phyloP scores from a whole-genome alignment of 73 alveolate species.

The Halteria grandinella region DNA sequence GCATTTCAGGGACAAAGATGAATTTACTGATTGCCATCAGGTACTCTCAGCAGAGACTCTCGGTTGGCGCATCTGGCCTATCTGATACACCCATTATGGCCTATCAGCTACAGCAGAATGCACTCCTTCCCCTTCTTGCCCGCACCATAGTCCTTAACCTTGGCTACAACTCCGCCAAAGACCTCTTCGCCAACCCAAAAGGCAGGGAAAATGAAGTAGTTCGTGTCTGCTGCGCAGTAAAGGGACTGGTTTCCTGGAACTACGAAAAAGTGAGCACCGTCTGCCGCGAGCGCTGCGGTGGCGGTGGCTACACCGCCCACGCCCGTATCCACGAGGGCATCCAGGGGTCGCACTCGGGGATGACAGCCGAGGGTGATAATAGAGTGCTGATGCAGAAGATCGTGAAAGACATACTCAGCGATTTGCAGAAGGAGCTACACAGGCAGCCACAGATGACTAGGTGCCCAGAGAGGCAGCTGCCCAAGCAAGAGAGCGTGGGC shows the following conservation, averaged over 20 bases:
- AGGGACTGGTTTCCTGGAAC: constrained; percentile 69
- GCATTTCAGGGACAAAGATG: constrained; percentile 27
- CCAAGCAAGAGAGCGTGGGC: constrained; percentile 32
- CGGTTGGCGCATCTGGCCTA: constrained; percentile 67
- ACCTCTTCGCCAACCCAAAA: constrained; percentile 53
- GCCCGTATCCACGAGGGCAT: constrained; percentile 28
- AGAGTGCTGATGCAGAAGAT: constrained; percentile 71
- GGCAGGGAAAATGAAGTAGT: constrained; percentile 33
- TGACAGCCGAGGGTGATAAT: constrained; percentile 80
- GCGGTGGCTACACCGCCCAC: constrained; percentile 64
- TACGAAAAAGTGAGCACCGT: constrained; percentile 37
- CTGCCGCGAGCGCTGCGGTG: constrained; percentile 74
- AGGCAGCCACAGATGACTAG: constrained; percentile 41
- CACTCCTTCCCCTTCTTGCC: constrained; percentile 66
- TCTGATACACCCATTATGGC: constrained; percentile 69
- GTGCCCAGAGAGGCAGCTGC: constrained; percentile 47
- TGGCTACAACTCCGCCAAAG: constrained; percentile 55
- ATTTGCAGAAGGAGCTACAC: constrained; percentile 33
- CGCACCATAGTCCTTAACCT: constrained; percentile 57
- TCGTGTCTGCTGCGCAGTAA: constrained; percentile 64
- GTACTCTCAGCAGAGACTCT: constrained; percentile 47
- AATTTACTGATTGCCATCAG: constrained; percentile 35
- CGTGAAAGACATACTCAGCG: constrained; percentile 60
- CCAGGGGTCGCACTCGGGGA: constrained; percentile 71
- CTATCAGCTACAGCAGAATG: constrained; percentile 60